Percentiles rank a stretch among this genome's conserved stretches.
Evolutionary conservation across 2,329 filamentous ascomycete genomes (phyloP).

Genomic region (Diaporthe citri): DNA sequence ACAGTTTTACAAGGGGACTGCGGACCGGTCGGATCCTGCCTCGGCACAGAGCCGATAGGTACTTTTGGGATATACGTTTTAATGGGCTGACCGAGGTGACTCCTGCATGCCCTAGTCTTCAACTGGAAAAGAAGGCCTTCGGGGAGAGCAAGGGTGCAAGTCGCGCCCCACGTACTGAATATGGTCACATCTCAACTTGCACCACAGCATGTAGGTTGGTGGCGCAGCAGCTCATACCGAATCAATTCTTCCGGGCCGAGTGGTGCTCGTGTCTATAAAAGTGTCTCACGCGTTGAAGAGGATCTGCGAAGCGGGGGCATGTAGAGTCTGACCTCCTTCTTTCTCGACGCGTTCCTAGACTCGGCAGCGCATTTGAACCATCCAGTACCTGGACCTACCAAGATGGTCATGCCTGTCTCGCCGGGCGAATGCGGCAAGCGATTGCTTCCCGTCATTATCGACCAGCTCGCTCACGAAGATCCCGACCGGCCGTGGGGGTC

Average conservation of each 20-base stretch:
- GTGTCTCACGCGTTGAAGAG: not conserved
- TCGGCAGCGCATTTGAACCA: not conserved
- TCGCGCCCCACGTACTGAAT: not conserved
- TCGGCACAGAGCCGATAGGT: not conserved
- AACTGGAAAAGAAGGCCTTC: not conserved
- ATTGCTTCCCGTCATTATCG: conserved; percentile 40
- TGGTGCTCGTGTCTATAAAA: not conserved
- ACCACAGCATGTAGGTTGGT: not conserved
- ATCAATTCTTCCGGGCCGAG: not conserved
- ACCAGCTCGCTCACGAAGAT: conserved; percentile 39
- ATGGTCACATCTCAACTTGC: not conserved
- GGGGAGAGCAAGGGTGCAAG: not conserved
- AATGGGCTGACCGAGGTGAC: conserved; percentile 3
- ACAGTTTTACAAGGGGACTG: not conserved
- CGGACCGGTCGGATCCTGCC: not conserved
- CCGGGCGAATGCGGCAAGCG: conserved; percentile 31
- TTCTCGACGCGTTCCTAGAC: not conserved
- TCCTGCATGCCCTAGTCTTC: conserved; percentile 12
- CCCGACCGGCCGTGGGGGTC: conserved; percentile 41
- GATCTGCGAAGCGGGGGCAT: not conserved
- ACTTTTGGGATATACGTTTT: too few relatives aligned
- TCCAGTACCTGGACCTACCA: not conserved
- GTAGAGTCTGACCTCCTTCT: not conserved
- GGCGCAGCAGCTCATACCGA: not conserved
- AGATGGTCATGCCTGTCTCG: not conserved